Conservation (phyloP, 306 rosid species). For the Quercus parvula region DNA sequence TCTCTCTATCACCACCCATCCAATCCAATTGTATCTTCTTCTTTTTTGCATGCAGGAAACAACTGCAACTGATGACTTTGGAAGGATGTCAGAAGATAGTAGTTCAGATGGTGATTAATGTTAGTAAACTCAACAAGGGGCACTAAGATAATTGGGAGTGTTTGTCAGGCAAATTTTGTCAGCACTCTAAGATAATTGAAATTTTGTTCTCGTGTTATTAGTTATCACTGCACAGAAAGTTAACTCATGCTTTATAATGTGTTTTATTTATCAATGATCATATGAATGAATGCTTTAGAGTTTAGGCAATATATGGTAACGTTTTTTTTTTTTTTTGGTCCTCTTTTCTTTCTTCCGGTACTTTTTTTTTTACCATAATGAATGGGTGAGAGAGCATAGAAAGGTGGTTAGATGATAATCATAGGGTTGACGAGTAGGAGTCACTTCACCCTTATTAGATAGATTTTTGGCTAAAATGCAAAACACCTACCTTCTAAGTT, state of each 20-base stretch:
- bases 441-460: too few relatives aligned
- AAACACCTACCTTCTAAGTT: too few relatives aligned
- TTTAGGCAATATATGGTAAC: background rate
- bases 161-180: background rate
- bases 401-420: too few relatives aligned
- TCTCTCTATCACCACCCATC: background rate
- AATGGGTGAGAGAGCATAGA: too few relatives aligned
- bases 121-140: slow-evolving; percentile 12
- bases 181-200: background rate
- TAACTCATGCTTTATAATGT: background rate
- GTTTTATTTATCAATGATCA: background rate
- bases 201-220: background rate
- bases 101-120: slow-evolving; percentile 69
- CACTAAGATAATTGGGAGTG: background rate
- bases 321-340: background rate
- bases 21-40: background rate
- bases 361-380: background rate
- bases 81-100: slow-evolving; percentile 50
- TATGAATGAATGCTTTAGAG: background rate
- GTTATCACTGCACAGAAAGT: background rate
- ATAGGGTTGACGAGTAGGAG: too few relatives aligned
- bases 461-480: too few relatives aligned
- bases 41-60: slow-evolving; percentile 47
- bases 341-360: background rate
- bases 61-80: slow-evolving; percentile 45